These are phyloP conservation scores for Cenchrus fungigraminus DNA, from an alignment of 176 grass and related monocot species.

Conservation along the genomic window DNA sequence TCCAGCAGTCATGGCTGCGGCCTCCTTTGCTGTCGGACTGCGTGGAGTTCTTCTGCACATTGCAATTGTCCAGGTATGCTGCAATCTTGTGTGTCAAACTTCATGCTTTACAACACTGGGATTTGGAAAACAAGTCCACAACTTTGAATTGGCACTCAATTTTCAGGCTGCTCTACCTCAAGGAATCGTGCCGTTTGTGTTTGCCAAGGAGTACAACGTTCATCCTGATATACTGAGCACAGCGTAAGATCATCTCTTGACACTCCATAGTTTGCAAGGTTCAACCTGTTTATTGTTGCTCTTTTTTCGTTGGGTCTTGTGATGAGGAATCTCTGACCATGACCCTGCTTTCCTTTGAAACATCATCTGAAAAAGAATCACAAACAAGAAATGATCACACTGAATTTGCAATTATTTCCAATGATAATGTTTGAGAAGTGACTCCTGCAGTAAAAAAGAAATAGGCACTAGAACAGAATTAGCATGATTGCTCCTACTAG, in stretches of 20 bases:
- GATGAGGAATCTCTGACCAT: background rate
- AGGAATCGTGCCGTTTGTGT: slow-evolving; percentile 91
- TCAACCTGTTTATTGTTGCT: background rate
- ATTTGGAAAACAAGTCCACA: background rate
- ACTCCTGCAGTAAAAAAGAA: background rate
- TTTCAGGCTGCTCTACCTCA: slow-evolving; percentile 83
- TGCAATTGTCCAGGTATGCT: slow-evolving; percentile 77
- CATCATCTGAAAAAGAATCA: background rate
- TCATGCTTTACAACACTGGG: background rate
- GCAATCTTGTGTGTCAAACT: background rate
- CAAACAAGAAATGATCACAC: background rate
- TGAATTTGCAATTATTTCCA: slow-evolving; percentile 33
- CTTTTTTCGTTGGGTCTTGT: background rate
- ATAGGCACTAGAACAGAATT: background rate
- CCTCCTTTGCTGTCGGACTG: slow-evolving; percentile 61
- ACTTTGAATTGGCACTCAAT: background rate
- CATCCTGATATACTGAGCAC: slow-evolving; percentile 86
- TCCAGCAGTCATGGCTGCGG: slow-evolving; percentile 70
- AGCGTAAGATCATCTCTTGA: slow-evolving; percentile 51
- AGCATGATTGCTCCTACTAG: background rate
- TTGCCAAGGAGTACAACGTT: slow-evolving; percentile 91
- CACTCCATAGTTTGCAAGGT: background rate
- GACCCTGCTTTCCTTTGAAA: background rate
- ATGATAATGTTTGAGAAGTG: slow-evolving; percentile 12
- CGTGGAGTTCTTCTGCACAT: slow-evolving; percentile 82